Evolutionary conservation across 2,329 filamentous ascomycete species (phyloP), one percentile per base, ranked within the genome.

Genomic region (Colletotrichum cereale): DNA sequence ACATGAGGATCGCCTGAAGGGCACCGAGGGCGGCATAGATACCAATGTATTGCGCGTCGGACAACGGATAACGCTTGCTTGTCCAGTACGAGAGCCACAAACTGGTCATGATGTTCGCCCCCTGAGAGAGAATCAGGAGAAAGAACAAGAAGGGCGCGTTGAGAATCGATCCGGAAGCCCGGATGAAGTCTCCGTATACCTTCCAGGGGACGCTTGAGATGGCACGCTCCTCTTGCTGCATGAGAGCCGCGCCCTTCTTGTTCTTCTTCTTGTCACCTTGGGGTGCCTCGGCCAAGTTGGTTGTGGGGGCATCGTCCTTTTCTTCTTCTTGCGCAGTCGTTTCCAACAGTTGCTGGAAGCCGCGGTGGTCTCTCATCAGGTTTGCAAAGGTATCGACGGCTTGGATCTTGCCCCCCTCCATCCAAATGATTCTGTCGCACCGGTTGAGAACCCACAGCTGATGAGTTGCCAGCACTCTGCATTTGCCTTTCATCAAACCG

Each of bases 21-120:
- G 86, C 87, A 71, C 93, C 95, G 0, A 98, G 88, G 1, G 85
- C 92, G 5, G 93, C 93, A 66, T 91, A 92, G 16, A 88, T 82
- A 72, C 90, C 91, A 75, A 94, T 93, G 78, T 97, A 97, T 36
- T 86, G 82, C 2, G 91, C 93, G 16, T 85, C 88, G 0, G 87
- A 85, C 70, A 92, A 88, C 10, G 86, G 84, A 75, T 92, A 97
- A 78, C 92, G 91, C 79, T 94, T 82, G 0, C 93, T 93, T 0
- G 94, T 97, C 96, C 96, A 98, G 84, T 91, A 98, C 0, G 95
- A 96, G 1, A 98, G 88, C 96, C 96, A 98, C 66, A 98, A 83
- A 77, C 92, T 95, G 16, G 95, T 97, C 75, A 90, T 87, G 74
- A 98, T 96, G 78, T 97, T 98, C 73, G 93, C 88, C 11, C 91